phyloP scores from a whole-genome alignment of 371 early-diverging fungal genomes.

The Zopfochytrium polystomum region DNA sequence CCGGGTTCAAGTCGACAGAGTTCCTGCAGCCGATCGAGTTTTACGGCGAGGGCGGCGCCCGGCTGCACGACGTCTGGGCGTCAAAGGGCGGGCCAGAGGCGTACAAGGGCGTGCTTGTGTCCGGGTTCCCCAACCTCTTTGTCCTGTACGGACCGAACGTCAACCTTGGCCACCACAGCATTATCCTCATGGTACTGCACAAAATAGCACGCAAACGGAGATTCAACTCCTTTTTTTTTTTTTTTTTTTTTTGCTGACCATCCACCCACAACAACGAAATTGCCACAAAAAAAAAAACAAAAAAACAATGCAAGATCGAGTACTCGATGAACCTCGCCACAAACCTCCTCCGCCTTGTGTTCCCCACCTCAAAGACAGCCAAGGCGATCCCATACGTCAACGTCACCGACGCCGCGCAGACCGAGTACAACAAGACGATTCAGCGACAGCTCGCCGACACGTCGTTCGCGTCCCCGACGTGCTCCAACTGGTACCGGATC shows the following conservation, averaged over 20 bases:
- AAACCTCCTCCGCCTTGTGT: not conserved
- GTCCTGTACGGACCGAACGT: conserved; percentile 10
- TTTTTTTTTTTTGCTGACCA: not conserved
- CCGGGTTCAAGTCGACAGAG: conserved; percentile 52
- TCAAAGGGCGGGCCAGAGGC: conserved; percentile 10
- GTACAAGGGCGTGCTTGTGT: conserved; percentile 2
- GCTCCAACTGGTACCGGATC: too few species aligned
- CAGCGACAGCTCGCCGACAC: not conserved
- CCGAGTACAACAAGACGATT: conserved; percentile 2
- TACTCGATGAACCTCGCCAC: conserved; percentile 5
- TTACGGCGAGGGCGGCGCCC: conserved; percentile 24
- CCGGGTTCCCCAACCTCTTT: conserved; percentile 12
- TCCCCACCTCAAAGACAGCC: too few species aligned
- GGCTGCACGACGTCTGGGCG: conserved; percentile 15
- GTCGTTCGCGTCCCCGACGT: too few species aligned
- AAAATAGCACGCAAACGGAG: not conserved
- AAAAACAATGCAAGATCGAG: too few species aligned
- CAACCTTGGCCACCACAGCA: conserved; percentile 15
- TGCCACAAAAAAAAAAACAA: too few species aligned
- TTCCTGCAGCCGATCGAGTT: conserved; percentile 23
- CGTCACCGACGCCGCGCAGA: conserved; percentile 5
- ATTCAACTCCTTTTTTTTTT: not conserved
- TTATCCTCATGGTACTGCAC: conserved; percentile 4
- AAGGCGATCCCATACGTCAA: conserved; percentile 4
- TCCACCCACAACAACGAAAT: too few species aligned